phyloP scores from a whole-genome alignment of 164 flowering plant genomes.

The Chimonanthus salicifolius region DNA sequence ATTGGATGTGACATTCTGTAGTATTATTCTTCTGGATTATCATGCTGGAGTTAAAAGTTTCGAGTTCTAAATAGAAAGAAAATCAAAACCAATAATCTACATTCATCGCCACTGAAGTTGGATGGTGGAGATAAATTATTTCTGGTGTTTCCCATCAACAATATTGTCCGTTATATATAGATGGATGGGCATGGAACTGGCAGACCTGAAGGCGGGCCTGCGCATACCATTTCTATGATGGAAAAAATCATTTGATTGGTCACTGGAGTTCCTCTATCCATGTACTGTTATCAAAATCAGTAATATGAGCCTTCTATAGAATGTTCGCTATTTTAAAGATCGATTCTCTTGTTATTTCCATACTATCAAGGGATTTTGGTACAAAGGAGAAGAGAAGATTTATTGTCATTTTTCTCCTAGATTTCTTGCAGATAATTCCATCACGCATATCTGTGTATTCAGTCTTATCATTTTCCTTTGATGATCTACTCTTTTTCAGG shows the following conservation, averaged over 20 bases:
- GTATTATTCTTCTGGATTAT: too few relatives aligned
- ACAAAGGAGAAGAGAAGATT: not conserved
- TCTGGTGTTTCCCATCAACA: not conserved
- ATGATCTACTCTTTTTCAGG: conserved; percentile 24
- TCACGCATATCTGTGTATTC: not conserved
- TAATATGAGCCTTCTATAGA: not conserved
- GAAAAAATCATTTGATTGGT: not conserved
- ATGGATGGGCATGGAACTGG: too few relatives aligned
- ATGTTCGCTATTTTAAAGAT: not conserved
- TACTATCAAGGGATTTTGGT: not conserved
- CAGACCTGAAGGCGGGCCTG: not conserved
- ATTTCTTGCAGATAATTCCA: not conserved
- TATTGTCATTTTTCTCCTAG: not conserved
- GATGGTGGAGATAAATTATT: not conserved
- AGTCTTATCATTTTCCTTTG: not conserved
- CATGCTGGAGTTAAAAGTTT: too few relatives aligned
- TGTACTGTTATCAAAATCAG: not conserved
- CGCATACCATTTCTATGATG: not conserved
- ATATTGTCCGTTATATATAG: too few relatives aligned
- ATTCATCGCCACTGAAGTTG: not conserved
- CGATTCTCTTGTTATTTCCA: not conserved
- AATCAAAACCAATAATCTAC: too few relatives aligned
- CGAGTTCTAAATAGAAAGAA: too few relatives aligned
- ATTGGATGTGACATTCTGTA: too few relatives aligned
- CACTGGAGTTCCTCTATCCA: not conserved